Base-by-base conservation (phyloP, 192 early-diverging fungal species). In the Coemansia sp. region DNA sequence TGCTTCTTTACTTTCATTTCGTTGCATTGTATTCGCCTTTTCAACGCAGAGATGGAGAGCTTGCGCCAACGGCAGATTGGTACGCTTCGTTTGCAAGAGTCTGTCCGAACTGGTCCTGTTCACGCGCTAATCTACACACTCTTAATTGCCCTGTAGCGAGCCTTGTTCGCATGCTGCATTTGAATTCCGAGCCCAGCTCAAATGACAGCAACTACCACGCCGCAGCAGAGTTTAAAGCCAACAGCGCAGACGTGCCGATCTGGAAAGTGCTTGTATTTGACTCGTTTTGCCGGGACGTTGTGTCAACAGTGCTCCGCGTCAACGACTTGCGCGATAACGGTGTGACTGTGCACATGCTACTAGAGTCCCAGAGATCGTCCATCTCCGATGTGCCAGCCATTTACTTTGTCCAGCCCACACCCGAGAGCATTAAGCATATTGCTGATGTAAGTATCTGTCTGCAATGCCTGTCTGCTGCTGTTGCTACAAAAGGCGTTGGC, bases 251-350 rank as follows among this genome's bases (percentile, higher is more conserved):
- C 8, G 45, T 56, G 45, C 84, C 91, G 1, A 89, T 95, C 53
- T 99, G 97, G 97, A 99, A 98, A 61, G 95, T 98, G 5, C 73
- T 99, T 35, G 83, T 99, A 28, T 95, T 98, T 78, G 97, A 99
- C 76, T 77, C 86, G 60, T 89, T 91, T 62, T 91, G 93, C 29
- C 91, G 92, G 52, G 93, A 96, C 73, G 84, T 98, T 51, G 95
- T 99, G 50, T 98, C 95, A 18, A 97, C 95, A n/a, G 85, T 97
- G 10, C 80, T 98, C 45, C 92, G 93, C 48, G 92, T 99, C 6
- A 95, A 92, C 68, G 93, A 99, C 68, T 82, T 99, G 57, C 86
- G 97, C 29, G 92, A 95, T 51, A 88, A 90, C 71, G 97, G 97
- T 30, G 86, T 99, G 21, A 99, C 97, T 0, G 92, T 99, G 32